Conservation (phyloP, 768 basidiomycete genomes). For the Paxillus rubicundulus region DNA sequence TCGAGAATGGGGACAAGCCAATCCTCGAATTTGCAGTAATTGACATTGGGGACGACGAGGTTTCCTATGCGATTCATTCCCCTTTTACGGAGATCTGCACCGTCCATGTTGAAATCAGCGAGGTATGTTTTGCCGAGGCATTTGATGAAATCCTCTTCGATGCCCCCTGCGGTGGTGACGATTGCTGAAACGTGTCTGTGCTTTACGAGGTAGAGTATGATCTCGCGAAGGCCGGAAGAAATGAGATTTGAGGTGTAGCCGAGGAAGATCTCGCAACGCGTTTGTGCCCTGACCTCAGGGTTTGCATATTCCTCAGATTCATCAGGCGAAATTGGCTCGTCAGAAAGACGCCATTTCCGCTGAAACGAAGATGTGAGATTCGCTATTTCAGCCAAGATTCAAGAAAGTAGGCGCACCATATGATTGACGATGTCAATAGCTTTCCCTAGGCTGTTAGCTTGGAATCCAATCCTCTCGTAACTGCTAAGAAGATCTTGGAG, state of each 20-base stretch:
- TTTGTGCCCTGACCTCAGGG: constrained; percentile 61
- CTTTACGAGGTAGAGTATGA: constrained; percentile 90
- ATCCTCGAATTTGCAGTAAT: constrained; percentile 99
- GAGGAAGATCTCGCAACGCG: constrained; percentile 85
- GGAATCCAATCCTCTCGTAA: constrained; percentile 94
- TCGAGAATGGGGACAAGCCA: constrained; percentile 97
- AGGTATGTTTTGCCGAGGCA: constrained; percentile 96
- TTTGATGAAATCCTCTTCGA: constrained; percentile 99
- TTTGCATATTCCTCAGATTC: constrained; percentile 65
- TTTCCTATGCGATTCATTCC: constrained; percentile 99
- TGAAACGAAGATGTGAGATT: constrained; percentile 28
- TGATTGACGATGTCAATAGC: constrained; percentile 90
- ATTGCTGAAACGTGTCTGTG: constrained; percentile 85
- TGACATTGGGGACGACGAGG: constrained; percentile 93
- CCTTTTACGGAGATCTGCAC: constrained; percentile 77
- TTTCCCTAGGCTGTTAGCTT: constrained; percentile 88
- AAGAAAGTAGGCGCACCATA: constrained; percentile 59
- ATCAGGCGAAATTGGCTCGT: constrained; percentile 70
- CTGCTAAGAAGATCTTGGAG: constrained; percentile 68
- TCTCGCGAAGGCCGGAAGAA: constrained; percentile 93
- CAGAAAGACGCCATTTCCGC: constrained; percentile 87
- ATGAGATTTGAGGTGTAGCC: constrained; percentile 99
- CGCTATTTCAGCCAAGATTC: neutral
- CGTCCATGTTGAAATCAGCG: constrained; percentile 89
- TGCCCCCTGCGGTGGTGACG: constrained; percentile 96